Evolutionary conservation across 2,329 filamentous ascomycete genomes (phyloP).

Genomic region (Cladophialophora yegresii): DNA sequence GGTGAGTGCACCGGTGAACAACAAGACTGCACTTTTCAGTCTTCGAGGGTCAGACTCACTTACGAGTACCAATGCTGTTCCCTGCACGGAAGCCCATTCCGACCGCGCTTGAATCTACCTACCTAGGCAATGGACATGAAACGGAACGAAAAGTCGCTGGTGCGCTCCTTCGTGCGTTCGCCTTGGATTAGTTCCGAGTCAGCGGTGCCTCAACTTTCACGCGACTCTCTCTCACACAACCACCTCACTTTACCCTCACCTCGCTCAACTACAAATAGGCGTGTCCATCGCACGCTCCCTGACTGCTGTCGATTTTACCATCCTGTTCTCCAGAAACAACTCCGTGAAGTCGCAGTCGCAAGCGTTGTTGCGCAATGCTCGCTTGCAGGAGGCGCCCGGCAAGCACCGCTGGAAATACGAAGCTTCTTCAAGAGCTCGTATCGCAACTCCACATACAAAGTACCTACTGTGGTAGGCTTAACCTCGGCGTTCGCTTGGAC

Average conservation of each 20-base stretch:
- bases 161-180: not conserved
- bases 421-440: not conserved
- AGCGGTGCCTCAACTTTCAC: not conserved
- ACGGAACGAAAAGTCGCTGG: not conserved
- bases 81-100: not conserved
- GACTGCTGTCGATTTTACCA: not conserved
- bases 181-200: not conserved
- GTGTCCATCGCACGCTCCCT: not conserved
- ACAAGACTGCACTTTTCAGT: not conserved
- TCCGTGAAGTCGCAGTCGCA: not conserved
- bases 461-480: no score
- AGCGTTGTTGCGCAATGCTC: conserved; percentile 8
- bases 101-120: not conserved
- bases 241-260: not conserved
- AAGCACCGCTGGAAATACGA: conserved; percentile 4
- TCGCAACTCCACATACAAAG: not conserved
- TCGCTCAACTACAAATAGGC: not conserved
- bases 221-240: no score
- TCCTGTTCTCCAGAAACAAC: not conserved
- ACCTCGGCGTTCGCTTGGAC: conserved; percentile 11
- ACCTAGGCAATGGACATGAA: not conserved
- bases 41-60: not conserved
- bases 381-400: not conserved
- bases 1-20: not conserved
- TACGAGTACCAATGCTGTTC: no score